phyloP scores from a whole-genome alignment of 2,329 filamentous ascomycete genomes.

The Colletotrichum zoysiae region DNA sequence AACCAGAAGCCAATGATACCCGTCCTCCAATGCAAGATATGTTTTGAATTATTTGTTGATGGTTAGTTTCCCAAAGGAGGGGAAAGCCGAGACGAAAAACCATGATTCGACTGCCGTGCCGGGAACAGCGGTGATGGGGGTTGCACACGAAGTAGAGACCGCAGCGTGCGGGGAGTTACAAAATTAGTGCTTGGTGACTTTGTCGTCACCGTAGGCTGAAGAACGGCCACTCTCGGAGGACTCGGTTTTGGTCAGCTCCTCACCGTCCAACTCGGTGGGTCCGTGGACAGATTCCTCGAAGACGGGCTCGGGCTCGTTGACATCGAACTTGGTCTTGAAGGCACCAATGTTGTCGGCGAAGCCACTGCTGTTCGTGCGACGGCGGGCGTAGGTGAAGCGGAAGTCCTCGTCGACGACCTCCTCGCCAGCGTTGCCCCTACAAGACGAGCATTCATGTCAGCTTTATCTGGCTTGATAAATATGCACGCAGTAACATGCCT shows the following conservation, averaged over 20 bases:
- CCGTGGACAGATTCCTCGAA: conserved; percentile 91
- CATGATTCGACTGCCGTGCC: conserved; percentile 22
- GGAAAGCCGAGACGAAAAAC: conserved; percentile 9
- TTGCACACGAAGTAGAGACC: conserved; percentile 17
- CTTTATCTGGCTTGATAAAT: not conserved
- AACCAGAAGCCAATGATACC: conserved; percentile 10
- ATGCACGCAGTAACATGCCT: not conserved
- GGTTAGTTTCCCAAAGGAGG: not conserved
- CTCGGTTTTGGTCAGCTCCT: conserved; percentile 68
- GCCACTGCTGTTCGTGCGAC: conserved; percentile 91
- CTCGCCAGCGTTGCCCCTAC: conserved; percentile 85
- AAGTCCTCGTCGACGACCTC: conserved; percentile 88
- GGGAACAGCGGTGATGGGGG: conserved; percentile 11
- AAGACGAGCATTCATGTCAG: conserved; percentile 32
- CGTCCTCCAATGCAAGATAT: conserved; percentile 17
- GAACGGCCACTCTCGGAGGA: conserved; percentile 72
- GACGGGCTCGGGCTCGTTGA: conserved; percentile 88
- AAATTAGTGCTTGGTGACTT: conserved; percentile 46
- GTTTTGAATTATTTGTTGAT: conserved; percentile 25
- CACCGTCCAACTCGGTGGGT: conserved; percentile 64
- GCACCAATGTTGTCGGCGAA: conserved; percentile 77
- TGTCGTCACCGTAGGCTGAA: conserved; percentile 64
- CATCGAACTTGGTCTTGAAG: conserved; percentile 98
- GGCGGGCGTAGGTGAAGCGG: conserved; percentile 86
- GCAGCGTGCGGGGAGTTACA: not conserved